phyloP scores from a whole-genome alignment of 768 basidiomycete species.

The Tricholoma bakamatsutake region DNA sequence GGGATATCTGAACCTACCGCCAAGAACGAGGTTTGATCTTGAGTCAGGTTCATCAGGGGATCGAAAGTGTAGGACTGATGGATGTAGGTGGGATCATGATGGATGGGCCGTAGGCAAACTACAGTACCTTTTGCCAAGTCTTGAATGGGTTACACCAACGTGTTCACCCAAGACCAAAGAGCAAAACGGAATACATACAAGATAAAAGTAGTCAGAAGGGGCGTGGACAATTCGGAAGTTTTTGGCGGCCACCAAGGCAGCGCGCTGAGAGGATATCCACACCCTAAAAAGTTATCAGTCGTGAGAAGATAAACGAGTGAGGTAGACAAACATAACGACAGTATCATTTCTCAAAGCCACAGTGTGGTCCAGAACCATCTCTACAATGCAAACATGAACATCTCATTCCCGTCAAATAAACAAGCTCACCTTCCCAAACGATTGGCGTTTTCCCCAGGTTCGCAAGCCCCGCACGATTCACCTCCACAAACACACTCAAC shows the following conservation, averaged over 20 bases:
- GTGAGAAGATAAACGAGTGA: background rate
- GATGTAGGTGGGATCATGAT: background rate
- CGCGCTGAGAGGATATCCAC: conserved; percentile 65
- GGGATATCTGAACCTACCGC: conserved; percentile 39
- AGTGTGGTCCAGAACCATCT: conserved; percentile 56
- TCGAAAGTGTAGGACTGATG: conserved; percentile 62
- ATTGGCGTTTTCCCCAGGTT: conserved; percentile 63
- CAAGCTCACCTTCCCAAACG: conserved; percentile 64
- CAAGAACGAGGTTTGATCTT: conserved; percentile 52
- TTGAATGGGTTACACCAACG: conserved; percentile 78
- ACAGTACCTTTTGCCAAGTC: conserved; percentile 62
- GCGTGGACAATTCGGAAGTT: conserved; percentile 62
- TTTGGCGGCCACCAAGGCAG: conserved; percentile 47
- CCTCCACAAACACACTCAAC: conserved; percentile 51
- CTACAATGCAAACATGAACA: conserved; percentile 33
- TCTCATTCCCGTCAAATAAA: background rate
- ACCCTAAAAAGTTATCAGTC: conserved; percentile 33
- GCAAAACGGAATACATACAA: conserved; percentile 23
- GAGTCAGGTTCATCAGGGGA: conserved; percentile 51
- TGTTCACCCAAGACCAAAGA: conserved; percentile 1
- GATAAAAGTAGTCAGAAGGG: conserved; percentile 76
- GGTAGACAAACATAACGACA: conserved; percentile 44
- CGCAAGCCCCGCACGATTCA: conserved; percentile 48
- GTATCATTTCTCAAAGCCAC: conserved; percentile 42
- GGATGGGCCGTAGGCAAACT: background rate